A percentile compares a stretch with the other conserved stretches of the same genome.
Evolutionary conservation across 164 flowering plant species (phyloP).

Genomic region (Vitis riparia): DNA sequence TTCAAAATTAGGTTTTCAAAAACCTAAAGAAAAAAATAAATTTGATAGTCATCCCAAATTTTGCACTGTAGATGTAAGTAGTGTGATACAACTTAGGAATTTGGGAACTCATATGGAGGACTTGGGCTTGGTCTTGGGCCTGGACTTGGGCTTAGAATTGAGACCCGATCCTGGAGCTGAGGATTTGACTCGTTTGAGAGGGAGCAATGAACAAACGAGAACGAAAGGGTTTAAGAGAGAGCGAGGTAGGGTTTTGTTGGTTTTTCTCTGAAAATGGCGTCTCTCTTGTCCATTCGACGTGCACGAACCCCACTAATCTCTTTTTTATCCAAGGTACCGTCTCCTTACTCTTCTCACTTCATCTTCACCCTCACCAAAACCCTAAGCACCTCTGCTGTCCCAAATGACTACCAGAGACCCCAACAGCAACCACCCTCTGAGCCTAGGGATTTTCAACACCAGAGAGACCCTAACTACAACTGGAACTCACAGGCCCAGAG

Average conservation of each 20-base stretch:
- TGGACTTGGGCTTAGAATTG: too few relatives aligned
- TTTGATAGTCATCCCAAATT: too few relatives aligned
- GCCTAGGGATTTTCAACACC: constrained; percentile 20
- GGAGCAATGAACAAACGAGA: too few relatives aligned
- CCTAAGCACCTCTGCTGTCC: constrained; percentile 38
- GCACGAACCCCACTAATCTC: constrained; percentile 15
- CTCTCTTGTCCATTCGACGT: constrained; percentile 32
- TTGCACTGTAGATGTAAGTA: too few relatives aligned
- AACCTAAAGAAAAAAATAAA: too few relatives aligned
- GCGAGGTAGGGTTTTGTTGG: not conserved
- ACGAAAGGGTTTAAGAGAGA: too few relatives aligned
- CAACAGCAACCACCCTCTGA: constrained; percentile 16
- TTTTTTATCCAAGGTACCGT: constrained; percentile 26
- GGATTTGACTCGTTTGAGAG: too few relatives aligned
- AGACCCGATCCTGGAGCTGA: too few relatives aligned
- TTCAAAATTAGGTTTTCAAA: too few relatives aligned
- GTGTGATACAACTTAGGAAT: too few relatives aligned
- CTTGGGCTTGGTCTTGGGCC: too few relatives aligned
- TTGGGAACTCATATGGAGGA: too few relatives aligned
- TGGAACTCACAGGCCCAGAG: constrained; percentile 21
- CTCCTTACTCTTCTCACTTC: constrained; percentile 7
- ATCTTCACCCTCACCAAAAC: constrained; percentile 18
- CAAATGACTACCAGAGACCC: constrained; percentile 25
- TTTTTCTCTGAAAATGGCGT: constrained; percentile 23
- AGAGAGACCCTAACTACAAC: constrained; percentile 16